phyloP scores from a whole-genome alignment of 176 grass and related monocot genomes.

The Tillandsia leiboldiana region DNA sequence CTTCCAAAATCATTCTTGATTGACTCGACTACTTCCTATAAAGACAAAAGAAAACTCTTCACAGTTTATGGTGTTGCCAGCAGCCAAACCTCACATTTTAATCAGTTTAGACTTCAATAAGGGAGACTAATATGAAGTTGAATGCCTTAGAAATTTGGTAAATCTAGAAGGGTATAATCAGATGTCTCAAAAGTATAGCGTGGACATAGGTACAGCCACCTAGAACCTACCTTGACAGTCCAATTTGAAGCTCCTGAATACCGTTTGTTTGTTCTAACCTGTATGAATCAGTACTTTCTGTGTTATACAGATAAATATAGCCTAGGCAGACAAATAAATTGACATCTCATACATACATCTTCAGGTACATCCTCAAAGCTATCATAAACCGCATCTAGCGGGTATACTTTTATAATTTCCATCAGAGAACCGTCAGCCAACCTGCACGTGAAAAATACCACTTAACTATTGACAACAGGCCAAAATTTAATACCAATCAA shows the following conservation, averaged over 20 bases:
- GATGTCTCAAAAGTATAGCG: constrained; percentile 4
- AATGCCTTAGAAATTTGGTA: no score
- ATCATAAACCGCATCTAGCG: constrained; percentile 93
- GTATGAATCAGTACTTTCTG: constrained; percentile 1
- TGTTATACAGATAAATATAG: background rate
- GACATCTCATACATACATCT: constrained; percentile 44
- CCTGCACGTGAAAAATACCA: constrained; percentile 16
- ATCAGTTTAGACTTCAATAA: background rate
- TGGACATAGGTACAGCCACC: background rate
- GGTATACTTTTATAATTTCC: constrained; percentile 88
- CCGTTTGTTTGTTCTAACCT: constrained; percentile 87
- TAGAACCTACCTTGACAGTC: constrained; percentile 63
- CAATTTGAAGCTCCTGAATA: constrained; percentile 86
- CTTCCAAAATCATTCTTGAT: constrained; percentile 91
- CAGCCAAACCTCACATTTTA: background rate
- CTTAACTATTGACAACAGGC: background rate
- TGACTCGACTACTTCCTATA: constrained; percentile 72
- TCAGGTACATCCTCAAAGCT: constrained; percentile 78
- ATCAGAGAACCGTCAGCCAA: constrained; percentile 89
- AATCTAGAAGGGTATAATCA: background rate
- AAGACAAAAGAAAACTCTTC: constrained; percentile 15
- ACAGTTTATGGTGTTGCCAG: background rate
- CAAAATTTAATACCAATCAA: background rate
- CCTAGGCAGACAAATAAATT: background rate
- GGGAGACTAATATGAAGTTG: background rate